Evolutionary conservation across 371 early-diverging fungal genomes (phyloP).

Genomic region (Mortierella sp.): DNA sequence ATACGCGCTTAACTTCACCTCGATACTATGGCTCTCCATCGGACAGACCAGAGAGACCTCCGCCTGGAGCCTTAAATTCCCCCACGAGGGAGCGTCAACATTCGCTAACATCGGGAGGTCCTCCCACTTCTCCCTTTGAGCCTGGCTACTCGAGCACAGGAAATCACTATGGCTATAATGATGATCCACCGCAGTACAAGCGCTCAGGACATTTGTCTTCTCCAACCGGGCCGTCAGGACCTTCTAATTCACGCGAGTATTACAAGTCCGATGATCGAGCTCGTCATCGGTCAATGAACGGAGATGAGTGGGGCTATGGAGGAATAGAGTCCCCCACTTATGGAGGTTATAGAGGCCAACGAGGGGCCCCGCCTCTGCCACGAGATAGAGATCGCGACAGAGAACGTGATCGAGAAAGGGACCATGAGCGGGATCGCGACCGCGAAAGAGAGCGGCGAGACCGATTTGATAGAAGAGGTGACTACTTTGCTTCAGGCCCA

Average conservation of each 20-base stretch:
- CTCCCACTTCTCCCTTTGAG: slow-evolving; percentile 25
- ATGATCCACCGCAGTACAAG: slow-evolving; percentile 25
- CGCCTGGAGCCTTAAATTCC: slow-evolving; percentile 15
- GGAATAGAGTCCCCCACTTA: slow-evolving; percentile 30
- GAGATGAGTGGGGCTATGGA: slow-evolving; percentile 41
- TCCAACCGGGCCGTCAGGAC: slow-evolving; percentile 28
- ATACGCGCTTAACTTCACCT: slow-evolving; percentile 33
- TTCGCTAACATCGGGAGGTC: slow-evolving; percentile 26
- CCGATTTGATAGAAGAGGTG: slow-evolving; percentile 40
- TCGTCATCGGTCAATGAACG: slow-evolving; percentile 44
- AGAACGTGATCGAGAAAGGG: slow-evolving; percentile 37
- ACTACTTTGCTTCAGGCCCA: slow-evolving; percentile 33
- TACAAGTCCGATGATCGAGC: slow-evolving; percentile 43
- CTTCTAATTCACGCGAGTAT: slow-evolving; percentile 31
- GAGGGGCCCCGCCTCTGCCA: slow-evolving; percentile 39
- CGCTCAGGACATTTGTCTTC: slow-evolving; percentile 34
- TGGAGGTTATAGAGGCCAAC: slow-evolving; percentile 45
- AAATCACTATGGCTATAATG: slow-evolving; percentile 23
- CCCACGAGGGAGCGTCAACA: slow-evolving; percentile 46
- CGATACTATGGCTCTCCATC: slow-evolving; percentile 31
- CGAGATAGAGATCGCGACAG: slow-evolving; percentile 42
- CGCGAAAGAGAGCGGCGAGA: slow-evolving; percentile 37
- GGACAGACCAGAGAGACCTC: slow-evolving; percentile 15
- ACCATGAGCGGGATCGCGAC: slow-evolving; percentile 40
- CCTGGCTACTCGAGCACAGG: slow-evolving; percentile 1